Percentiles rank a stretch among this genome's conserved stretches.
These are phyloP conservation scores for Eimeria maxima DNA, from an alignment of 169 alveolate species.

Conservation along the genomic window DNA sequence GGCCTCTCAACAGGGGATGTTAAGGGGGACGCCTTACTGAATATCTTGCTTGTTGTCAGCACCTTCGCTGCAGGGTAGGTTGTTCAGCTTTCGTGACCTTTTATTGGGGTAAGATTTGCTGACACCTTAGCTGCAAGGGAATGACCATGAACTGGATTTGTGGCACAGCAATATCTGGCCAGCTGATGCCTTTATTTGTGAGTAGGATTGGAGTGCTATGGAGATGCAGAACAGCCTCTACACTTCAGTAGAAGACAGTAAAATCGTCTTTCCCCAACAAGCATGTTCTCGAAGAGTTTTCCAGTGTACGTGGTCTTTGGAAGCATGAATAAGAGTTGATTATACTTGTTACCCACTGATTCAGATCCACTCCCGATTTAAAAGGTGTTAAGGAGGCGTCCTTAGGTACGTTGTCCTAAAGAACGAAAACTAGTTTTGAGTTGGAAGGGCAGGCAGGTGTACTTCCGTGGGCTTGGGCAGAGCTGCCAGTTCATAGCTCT, in stretches of 20 bases:
- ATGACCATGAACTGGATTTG: neutral
- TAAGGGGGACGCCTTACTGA: neutral
- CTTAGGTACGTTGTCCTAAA: neutral
- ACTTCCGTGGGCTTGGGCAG: neutral
- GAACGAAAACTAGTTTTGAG: neutral
- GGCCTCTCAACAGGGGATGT: neutral
- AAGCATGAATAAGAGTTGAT: neutral
- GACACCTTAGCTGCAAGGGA: neutral
- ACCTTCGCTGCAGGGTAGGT: conserved; percentile 25
- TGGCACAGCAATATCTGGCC: neutral
- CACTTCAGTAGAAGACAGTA: neutral
- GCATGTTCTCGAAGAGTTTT: neutral
- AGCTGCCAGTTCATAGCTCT: neutral
- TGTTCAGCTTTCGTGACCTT: neutral
- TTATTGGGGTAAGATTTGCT: neutral
- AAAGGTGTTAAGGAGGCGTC: neutral
- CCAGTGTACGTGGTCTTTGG: neutral
- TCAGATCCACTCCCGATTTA: neutral
- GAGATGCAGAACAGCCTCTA: neutral
- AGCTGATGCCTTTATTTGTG: neutral
- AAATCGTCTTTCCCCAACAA: neutral
- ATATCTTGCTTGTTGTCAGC: conserved; percentile 15
- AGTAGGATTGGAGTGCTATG: conserved; percentile 16
- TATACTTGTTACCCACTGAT: neutral
- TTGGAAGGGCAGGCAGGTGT: neutral